These are phyloP conservation scores for Jasminum sambac DNA, from an alignment of 257 asterid genomes.

Conservation along the genomic window DNA sequence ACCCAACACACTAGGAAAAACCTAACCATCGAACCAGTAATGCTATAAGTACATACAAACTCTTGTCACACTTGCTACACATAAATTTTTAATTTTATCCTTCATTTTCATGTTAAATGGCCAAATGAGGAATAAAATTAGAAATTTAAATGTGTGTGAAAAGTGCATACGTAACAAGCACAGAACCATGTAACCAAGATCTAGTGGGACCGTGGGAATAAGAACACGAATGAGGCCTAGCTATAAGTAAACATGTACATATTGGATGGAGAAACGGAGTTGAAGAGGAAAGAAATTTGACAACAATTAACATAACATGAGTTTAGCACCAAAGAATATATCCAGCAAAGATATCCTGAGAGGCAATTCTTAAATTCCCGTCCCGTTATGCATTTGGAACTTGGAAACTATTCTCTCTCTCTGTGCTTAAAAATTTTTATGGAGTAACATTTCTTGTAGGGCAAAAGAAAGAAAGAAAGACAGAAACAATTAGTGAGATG, in stretches of 20 bases:
- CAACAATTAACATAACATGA: neutral
- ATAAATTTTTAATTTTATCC: too few species aligned
- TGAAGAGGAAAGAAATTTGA: neutral
- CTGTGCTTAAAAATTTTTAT: neutral
- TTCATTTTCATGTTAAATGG: too few species aligned
- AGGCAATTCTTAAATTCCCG: neutral
- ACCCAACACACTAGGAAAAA: too few species aligned
- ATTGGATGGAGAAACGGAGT: neutral
- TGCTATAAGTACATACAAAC: too few species aligned
- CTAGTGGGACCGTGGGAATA: too few species aligned
- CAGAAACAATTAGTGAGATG: conserved; percentile 30
- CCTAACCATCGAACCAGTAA: too few species aligned
- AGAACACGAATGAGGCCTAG: too few species aligned
- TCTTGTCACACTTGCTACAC: too few species aligned
- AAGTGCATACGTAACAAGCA: too few species aligned
- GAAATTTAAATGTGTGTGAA: too few species aligned
- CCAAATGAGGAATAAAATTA: too few species aligned
- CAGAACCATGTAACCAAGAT: too few species aligned
- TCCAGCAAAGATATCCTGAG: conserved; percentile 20
- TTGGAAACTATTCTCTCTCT: conserved; percentile 1
- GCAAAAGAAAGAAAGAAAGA: neutral
- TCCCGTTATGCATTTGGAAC: conserved; percentile 32
- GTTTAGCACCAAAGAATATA: neutral
- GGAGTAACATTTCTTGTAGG: neutral
- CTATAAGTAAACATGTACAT: neutral